A percentile compares a stretch with the other conserved stretches of the same genome.
Conservation (phyloP, 441 rosid species). For the Gossypium davidsonii region DNA sequence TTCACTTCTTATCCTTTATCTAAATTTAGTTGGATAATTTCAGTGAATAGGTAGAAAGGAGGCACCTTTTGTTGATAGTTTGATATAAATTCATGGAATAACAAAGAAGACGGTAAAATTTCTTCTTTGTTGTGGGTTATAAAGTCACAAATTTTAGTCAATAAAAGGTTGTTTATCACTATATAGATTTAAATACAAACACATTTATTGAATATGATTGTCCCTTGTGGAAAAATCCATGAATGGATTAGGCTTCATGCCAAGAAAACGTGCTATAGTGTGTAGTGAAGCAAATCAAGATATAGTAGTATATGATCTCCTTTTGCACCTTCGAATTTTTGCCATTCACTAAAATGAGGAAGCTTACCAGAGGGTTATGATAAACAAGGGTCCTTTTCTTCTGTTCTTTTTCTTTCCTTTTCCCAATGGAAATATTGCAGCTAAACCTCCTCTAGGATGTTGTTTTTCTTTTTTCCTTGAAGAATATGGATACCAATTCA, state of each 20-base stretch:
- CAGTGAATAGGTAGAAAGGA: background rate
- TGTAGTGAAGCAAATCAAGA: background rate
- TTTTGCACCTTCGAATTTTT: background rate
- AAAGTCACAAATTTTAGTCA: background rate
- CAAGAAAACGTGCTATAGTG: background rate
- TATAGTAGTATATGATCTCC: background rate
- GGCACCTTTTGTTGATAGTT: background rate
- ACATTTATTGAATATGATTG: background rate
- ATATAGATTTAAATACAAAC: too few relatives aligned
- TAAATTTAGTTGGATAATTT: background rate
- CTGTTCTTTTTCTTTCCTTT: background rate
- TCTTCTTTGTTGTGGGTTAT: background rate
- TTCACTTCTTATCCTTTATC: background rate
- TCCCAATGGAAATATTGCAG: too few relatives aligned
- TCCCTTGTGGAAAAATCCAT: background rate
- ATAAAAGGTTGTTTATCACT: background rate
- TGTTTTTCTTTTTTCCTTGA: background rate
- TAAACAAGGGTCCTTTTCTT: too few relatives aligned
- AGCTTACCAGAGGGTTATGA: background rate
- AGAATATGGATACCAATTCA: background rate
- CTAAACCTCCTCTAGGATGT: too few relatives aligned
- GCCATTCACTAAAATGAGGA: background rate
- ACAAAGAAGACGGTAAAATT: background rate
- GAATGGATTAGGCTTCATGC: background rate
- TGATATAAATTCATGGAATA: background rate